Evolutionary conservation across 495 filamentous ascomycete genomes (phyloP), one percentile per base, ranked within the genome.

Genomic region (Saxispiralis lemnorum): DNA sequence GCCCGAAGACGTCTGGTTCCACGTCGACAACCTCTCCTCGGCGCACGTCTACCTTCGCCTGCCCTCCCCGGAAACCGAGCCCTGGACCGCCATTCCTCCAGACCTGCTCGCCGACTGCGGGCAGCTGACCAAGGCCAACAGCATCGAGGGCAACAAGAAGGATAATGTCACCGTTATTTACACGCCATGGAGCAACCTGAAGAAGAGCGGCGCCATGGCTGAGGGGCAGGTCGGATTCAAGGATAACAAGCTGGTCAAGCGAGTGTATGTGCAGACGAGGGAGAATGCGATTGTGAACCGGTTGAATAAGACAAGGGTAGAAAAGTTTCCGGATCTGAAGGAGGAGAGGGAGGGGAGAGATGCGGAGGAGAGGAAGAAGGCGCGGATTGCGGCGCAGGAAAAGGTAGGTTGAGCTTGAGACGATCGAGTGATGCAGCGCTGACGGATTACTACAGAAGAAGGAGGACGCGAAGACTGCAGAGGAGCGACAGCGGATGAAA

Each of bases 141-240:
- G 87, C 28, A 97, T 97, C 54, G 89, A 97, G 63, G 92, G 89
- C 45, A 97, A 96, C 65, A 97, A 97, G 64, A 95, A 95, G 64
- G 89, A 96, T 55, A 96, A 96, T 61, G 69, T 96, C 47, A 92
- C 82, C 13, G 63, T 97, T 44, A 87, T 97, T 52, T 97, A 96
- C 63, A 97, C 89, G 2, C 92, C 89, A 15, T 96, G 92, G 92
- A 81, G 83, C 33, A 97, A 97, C 56, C 76, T 97, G 6, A 78
- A 81, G 59, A 97, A 96, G 58, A 83, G 89, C 52, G 87, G 86
- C n/a, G 79, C 75, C 54, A 97, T 97, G 89, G 86, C 84, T 3
- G 78, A 76, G 2, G 89, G 89, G 17, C 89, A 97, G 60, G 89
- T 97, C 39, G 78, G 82, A 34, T 97, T 95, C 65, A 84, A 93